phyloP scores from a whole-genome alignment of 352 stramenopile genomes.

The Pythium folliculosum region DNA sequence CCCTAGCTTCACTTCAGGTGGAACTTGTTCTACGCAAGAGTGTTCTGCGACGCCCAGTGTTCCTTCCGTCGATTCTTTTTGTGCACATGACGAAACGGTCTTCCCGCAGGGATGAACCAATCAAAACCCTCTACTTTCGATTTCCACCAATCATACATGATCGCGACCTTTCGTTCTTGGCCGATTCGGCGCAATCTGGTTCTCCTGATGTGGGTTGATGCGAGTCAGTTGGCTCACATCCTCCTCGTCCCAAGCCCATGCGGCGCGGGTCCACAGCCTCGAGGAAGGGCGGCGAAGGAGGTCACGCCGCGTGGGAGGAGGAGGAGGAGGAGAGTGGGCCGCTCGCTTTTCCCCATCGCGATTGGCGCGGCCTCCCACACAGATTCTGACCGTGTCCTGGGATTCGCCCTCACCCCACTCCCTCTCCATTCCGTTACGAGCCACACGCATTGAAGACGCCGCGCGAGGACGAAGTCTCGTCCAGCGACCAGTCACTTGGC shows the following conservation, averaged over 20 bases:
- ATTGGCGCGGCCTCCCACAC: background rate
- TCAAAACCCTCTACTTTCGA: slow-evolving; percentile 10
- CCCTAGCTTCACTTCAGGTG: background rate
- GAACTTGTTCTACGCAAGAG: background rate
- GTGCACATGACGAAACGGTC: slow-evolving; percentile 11
- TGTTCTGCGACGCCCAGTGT: background rate
- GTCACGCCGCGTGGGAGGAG: background rate
- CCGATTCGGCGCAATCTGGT: slow-evolving; percentile 25
- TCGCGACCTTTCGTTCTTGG: slow-evolving; percentile 22
- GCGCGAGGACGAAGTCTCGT: background rate
- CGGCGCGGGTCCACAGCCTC: background rate
- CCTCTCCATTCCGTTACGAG: background rate
- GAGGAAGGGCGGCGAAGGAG: background rate
- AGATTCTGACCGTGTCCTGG: slow-evolving; percentile 1
- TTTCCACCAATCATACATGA: slow-evolving; percentile 24
- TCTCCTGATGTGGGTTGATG: slow-evolving; percentile 12
- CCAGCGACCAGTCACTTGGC: background rate
- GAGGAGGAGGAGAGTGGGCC: background rate
- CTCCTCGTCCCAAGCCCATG: slow-evolving; percentile 13
- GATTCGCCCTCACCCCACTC: background rate
- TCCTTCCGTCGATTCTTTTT: slow-evolving; percentile 14
- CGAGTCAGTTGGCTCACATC: slow-evolving; percentile 17
- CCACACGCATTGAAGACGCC: slow-evolving; percentile 5
- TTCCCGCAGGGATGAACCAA: slow-evolving; percentile 11
- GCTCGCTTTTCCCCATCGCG: background rate